Conservation (phyloP, 306 rosid species). For the Citrullus amarus region DNA sequence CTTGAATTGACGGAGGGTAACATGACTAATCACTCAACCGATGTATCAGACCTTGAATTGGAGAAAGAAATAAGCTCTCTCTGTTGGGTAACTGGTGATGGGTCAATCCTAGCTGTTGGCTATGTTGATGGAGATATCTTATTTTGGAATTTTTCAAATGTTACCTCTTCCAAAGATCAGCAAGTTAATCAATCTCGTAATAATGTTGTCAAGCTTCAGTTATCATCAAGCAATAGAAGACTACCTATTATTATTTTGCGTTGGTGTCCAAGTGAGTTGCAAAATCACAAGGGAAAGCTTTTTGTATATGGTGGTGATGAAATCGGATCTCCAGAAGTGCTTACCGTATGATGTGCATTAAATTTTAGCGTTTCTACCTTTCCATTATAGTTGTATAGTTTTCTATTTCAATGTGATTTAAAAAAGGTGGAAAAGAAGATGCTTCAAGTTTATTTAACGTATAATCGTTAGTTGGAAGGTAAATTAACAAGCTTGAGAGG, state of each 20-base stretch:
- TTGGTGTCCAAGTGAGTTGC: conserved; percentile 39
- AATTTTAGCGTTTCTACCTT: conserved; percentile 10
- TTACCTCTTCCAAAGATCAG: conserved; percentile 24
- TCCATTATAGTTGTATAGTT: conserved; percentile 7
- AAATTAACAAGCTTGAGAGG: conserved; percentile 5
- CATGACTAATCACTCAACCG: conserved; percentile 24
- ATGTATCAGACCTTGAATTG: conserved; percentile 28
- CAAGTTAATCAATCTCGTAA: conserved; percentile 24
- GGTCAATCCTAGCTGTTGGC: conserved; percentile 67
- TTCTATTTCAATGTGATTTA: neutral
- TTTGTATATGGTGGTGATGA: conserved; percentile 82
- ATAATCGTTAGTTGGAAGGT: neutral
- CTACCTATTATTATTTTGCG: conserved; percentile 63
- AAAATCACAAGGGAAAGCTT: conserved; percentile 36
- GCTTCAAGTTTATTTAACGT: neutral
- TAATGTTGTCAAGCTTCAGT: conserved; percentile 61
- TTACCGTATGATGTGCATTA: conserved; percentile 40
- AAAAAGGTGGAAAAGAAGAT: neutral
- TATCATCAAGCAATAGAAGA: conserved; percentile 53
- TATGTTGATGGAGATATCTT: conserved; percentile 86
- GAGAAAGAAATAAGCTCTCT: conserved; percentile 75
- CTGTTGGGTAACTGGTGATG: conserved; percentile 75
- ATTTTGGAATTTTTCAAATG: conserved; percentile 65
- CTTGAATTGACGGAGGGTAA: conserved; percentile 33
- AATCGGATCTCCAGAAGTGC: conserved; percentile 77